Evolutionary conservation across 2,329 filamentous ascomycete genomes (phyloP).

Genomic region (Aspergillus pseudonomiae): DNA sequence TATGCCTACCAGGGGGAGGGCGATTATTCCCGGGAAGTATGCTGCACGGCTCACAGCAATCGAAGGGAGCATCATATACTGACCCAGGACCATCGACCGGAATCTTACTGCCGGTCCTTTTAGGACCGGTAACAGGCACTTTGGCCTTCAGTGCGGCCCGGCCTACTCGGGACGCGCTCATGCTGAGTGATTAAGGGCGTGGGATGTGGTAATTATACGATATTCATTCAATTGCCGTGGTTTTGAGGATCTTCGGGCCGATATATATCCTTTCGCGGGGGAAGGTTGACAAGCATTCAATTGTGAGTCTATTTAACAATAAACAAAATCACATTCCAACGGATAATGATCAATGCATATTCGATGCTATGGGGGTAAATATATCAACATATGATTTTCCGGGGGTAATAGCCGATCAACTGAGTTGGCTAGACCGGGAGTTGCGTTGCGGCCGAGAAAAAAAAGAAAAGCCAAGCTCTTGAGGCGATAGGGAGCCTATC

Average conservation of each 20-base stretch:
- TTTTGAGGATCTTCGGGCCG: not conserved
- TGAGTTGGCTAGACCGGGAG: not conserved
- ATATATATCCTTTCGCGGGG: not conserved
- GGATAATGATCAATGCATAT: not conserved
- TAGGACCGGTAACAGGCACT: conserved; percentile 20
- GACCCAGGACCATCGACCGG: conserved; percentile 23
- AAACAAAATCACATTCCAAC: not conserved
- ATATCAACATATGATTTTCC: not conserved
- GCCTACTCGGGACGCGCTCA: conserved; percentile 31
- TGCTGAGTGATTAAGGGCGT: conserved; percentile 12
- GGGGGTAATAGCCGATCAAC: not conserved
- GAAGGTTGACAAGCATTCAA: not conserved
- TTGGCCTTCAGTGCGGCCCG: conserved; percentile 28
- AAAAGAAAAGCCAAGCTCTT: not conserved
- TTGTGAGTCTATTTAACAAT: not conserved
- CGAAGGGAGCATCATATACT: conserved; percentile 10
- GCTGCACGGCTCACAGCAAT: not conserved
- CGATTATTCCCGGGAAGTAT: not conserved
- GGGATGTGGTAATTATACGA: not conserved
- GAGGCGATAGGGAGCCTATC: not conserved
- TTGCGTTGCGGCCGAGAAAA: not conserved
- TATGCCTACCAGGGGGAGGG: not conserved
- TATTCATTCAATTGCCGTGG: not conserved
- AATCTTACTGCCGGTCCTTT: conserved; percentile 17
- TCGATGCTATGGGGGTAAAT: not conserved